A percentile compares a stretch with the other conserved stretches of the same genome.
These are phyloP conservation scores for Cenococcum geophilum DNA, from an alignment of 495 filamentous ascomycete genomes.

Conservation along the genomic window DNA sequence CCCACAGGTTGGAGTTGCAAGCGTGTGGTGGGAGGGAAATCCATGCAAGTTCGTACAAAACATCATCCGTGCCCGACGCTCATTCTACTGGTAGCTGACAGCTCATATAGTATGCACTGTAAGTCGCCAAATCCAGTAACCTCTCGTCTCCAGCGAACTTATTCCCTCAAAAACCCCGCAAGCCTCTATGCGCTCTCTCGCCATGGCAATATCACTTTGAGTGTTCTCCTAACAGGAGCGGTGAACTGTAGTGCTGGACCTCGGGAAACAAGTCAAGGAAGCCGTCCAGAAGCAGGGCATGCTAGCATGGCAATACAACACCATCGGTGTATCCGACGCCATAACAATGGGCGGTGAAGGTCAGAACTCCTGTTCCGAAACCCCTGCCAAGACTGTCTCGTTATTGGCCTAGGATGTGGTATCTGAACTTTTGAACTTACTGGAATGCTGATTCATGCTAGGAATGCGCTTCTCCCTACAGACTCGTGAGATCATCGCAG, in stretches of 20 bases:
- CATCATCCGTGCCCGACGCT: conserved; percentile 42
- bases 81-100: conserved; percentile 12
- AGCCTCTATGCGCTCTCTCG: background rate
- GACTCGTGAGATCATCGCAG: conserved; percentile 88
- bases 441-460: conserved; percentile 37
- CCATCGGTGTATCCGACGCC: conserved; percentile 85
- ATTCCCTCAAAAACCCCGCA: background rate
- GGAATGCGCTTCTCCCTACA: conserved; percentile 98
- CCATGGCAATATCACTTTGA: background rate
- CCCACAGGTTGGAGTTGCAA: conserved; percentile 83
- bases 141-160: conserved; percentile 8
- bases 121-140: conserved; percentile 11
- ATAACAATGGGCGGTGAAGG: conserved; percentile 97
- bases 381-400: background rate
- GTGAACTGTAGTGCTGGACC: conserved; percentile 59
- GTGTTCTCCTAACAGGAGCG: conserved; percentile 2
- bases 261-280: conserved; percentile 86
- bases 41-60: conserved; percentile 62
- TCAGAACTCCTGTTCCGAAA: conserved; percentile 31
- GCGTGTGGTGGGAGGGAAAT: conserved; percentile 98
- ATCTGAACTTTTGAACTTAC: background rate
- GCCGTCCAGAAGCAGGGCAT: conserved; percentile 74
- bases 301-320: conserved; percentile 92
- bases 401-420: background rate
- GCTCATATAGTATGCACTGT: conserved; percentile 38